Conservation (phyloP, 495 filamentous ascomycete species). For the Hypoxylon fuscum region DNA sequence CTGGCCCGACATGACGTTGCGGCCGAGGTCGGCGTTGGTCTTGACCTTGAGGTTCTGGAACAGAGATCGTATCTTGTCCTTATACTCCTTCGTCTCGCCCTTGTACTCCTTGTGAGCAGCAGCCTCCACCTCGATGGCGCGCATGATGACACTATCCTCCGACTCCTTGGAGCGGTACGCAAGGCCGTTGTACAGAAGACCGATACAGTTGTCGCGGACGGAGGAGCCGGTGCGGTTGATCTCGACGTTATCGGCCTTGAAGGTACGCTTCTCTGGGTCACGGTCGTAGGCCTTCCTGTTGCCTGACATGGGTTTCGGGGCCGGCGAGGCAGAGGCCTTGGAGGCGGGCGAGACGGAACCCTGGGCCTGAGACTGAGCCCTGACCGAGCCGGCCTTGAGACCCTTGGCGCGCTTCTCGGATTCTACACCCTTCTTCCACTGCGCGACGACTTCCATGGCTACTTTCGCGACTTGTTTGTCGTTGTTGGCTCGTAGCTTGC, state of each 20-base stretch:
- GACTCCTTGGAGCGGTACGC: conserved; percentile 67
- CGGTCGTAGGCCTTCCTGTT: conserved; percentile 70
- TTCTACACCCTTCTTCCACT: conserved; percentile 86
- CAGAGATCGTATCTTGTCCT: conserved; percentile 85
- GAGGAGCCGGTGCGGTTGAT: conserved; percentile 72
- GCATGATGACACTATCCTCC: conserved; percentile 66
- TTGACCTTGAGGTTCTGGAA: conserved; percentile 95
- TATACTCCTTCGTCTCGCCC: conserved; percentile 77
- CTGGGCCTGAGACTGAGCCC: conserved; percentile 50
- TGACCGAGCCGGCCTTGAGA: conserved; percentile 55
- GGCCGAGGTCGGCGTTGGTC: conserved; percentile 78
- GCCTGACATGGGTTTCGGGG: conserved; percentile 50
- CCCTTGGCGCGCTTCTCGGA: conserved; percentile 68
- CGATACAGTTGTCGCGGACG: conserved; percentile 80
- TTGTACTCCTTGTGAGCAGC: conserved; percentile 72
- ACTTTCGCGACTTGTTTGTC: conserved; percentile 78
- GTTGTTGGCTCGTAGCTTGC: conserved; percentile 78
- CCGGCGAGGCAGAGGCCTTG: conserved; percentile 48
- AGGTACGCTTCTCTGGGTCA: conserved; percentile 78
- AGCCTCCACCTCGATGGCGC: conserved; percentile 75
- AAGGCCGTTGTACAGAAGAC: conserved; percentile 89
- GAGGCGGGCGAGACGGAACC: conserved; percentile 46
- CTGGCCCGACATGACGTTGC: conserved; percentile 75
- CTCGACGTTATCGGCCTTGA: conserved; percentile 81
- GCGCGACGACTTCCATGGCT: conserved; percentile 81